A percentile compares a stretch with the other conserved stretches of the same genome.
These are phyloP conservation scores for Phytophthora melonis DNA, from an alignment of 352 stramenopile genomes.

Conservation along the genomic window DNA sequence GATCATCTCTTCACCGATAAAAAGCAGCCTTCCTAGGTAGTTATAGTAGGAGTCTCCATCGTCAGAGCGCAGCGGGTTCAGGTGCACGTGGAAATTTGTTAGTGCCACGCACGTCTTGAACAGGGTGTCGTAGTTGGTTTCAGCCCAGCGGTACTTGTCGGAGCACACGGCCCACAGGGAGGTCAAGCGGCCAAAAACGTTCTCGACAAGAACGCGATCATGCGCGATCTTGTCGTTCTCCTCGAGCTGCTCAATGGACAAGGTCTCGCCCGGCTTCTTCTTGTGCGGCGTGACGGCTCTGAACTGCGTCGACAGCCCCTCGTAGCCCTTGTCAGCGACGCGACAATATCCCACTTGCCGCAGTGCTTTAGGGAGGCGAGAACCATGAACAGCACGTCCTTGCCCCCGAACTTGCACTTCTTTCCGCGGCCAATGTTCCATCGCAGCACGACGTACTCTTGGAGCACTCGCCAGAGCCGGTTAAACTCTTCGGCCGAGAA, in stretches of 20 bases:
- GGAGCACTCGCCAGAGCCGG: slow-evolving; percentile 3
- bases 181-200: neutral
- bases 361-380: neutral
- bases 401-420: slow-evolving; percentile 17
- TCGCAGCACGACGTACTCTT: slow-evolving; percentile 9
- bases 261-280: neutral
- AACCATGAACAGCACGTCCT: slow-evolving; percentile 15
- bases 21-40: neutral
- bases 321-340: neutral
- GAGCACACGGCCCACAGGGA: neutral
- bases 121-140: neutral
- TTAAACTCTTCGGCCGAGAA: slow-evolving; percentile 8
- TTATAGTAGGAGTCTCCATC: neutral
- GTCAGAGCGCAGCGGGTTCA: neutral
- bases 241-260: neutral
- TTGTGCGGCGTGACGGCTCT: neutral
- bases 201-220: neutral
- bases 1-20: neutral
- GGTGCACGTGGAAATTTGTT: neutral
- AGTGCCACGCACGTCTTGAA: neutral
- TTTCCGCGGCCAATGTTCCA: slow-evolving; percentile 21
- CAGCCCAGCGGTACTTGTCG: neutral
- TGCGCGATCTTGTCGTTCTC: neutral
- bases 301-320: neutral
- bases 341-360: slow-evolving; percentile 10